Base-by-base conservation (phyloP, 495 filamentous ascomycete species). In the Letharia lupina region DNA sequence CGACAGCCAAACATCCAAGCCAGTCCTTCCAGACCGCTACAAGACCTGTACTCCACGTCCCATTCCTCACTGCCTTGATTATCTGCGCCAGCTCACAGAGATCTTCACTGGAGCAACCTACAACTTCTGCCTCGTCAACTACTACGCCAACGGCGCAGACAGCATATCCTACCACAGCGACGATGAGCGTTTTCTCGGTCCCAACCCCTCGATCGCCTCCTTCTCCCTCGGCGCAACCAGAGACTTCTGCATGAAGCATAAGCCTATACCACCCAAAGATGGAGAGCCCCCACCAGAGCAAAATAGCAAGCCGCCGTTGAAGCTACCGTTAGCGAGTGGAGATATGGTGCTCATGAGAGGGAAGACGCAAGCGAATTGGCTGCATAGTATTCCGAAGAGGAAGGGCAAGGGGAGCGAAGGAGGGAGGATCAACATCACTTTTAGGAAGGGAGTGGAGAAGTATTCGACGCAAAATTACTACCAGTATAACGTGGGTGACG, bases 101-200 rank as follows among this genome's bases (percentile, higher is more conserved):
- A 73, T 77, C 8, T 78, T 82, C 6, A 88, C 87, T 3, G 77
- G 77, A n/a, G 77, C 78, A 65, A 80, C 65, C 4, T 91, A 87
- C 74, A 91, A 93, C 69, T 89, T 90, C 75, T 83, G 83, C 64
- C 78, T 91, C 3, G 86, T 91, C 12, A 91, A 91, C 69, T 91
- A 91, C 77, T 91, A 91, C 74, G 83, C 85, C 42, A 79, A 77
- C 39, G 88, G 87, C 3, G 74, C 81, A 15, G 87, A 91, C 74
- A 88, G 84, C 64, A 91, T 91, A 44, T 77, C 83, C 35, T 93
- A 87, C 72, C 87, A 90, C 72, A 87, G 85, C 45, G 89, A 91
- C 68, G 88, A 91, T 69, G 89, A 91, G 75, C 79, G 81, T 13
- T 91, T 93, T 70, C 83, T 91, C 0, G 89, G 87, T 6, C 60